phyloP scores from a whole-genome alignment of 2,329 filamentous ascomycete genomes.

The Penicillium corylophilum region DNA sequence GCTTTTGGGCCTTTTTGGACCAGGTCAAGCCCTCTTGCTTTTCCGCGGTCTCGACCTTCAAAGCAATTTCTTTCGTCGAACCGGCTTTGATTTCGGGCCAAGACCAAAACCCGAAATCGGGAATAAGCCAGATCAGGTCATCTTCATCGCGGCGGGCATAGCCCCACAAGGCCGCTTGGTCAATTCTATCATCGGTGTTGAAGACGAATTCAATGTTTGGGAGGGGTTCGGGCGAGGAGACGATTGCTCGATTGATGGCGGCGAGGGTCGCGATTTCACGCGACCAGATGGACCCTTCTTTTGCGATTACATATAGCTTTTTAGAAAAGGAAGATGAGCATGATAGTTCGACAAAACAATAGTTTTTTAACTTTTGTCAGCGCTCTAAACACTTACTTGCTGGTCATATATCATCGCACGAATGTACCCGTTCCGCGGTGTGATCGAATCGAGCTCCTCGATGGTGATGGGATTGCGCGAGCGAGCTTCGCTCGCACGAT shows the following conservation, averaged over 20 bases:
- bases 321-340: not conserved
- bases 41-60: conserved; percentile 23
- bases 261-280: conserved; percentile 38
- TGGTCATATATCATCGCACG: conserved; percentile 25
- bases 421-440: conserved; percentile 27
- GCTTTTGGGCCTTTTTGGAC: conserved; percentile 34
- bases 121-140: conserved; percentile 46
- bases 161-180: conserved; percentile 43
- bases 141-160: conserved; percentile 35
- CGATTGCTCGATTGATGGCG: conserved; percentile 45
- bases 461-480: conserved; percentile 11
- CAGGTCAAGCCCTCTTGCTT: conserved; percentile 14
- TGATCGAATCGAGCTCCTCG: conserved; percentile 20
- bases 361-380: not conserved
- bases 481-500: conserved; percentile 24
- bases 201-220: conserved; percentile 48
- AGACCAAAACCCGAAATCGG: conserved; percentile 51
- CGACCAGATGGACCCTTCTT: conserved; percentile 15
- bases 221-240: conserved; percentile 31
- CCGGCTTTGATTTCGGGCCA: conserved; percentile 35
- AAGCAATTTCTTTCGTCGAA: conserved; percentile 20
- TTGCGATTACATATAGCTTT: conserved; percentile 27
- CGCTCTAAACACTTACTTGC: conserved; percentile 5
- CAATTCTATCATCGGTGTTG: conserved; percentile 34
- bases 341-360: not conserved